Conservation (phyloP, 805 yeast genomes). For the Saccharomyces cerevisiae region DNA sequence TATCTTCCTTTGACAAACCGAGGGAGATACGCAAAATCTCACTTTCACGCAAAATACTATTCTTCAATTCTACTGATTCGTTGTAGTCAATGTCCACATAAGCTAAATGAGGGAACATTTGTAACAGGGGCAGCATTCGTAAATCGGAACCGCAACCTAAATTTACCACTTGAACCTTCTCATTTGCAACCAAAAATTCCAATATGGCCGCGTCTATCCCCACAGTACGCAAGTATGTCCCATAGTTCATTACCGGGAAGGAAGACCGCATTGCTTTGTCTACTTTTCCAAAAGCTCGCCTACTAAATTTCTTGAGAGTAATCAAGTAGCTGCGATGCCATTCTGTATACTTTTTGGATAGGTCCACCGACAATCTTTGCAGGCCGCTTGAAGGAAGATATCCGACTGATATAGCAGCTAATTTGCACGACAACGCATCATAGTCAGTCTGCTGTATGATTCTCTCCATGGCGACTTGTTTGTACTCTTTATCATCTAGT, state of each 20-base stretch:
- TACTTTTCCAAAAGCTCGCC: constrained; percentile 17
- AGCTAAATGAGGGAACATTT: constrained; percentile 18
- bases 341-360: constrained; percentile 8
- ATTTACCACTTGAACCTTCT: constrained; percentile 45
- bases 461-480: constrained; percentile 13
- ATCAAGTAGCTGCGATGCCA: constrained; percentile 19
- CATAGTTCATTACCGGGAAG: constrained; percentile 61
- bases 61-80: constrained; percentile 40
- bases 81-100: constrained; percentile 47
- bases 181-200: constrained; percentile 29
- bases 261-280: constrained; percentile 27
- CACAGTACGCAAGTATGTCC: constrained; percentile 55
- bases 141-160: constrained; percentile 68
- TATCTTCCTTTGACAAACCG: constrained; percentile 12
- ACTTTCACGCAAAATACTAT: constrained; percentile 10
- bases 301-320: constrained; percentile 12
- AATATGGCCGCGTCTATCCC: constrained; percentile 42
- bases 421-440: constrained; percentile 63
- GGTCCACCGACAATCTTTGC: constrained; percentile 13
- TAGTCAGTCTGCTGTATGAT: constrained; percentile 43
- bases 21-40: constrained; percentile 3
- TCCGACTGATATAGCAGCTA: constrained; percentile 41
- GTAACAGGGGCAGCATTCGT: constrained; percentile 36
- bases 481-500: neutral
- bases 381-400: constrained; percentile 38